Evolutionary conservation across 2,329 filamentous ascomycete genomes (phyloP).

Genomic region (Rutstroemia sp.): DNA sequence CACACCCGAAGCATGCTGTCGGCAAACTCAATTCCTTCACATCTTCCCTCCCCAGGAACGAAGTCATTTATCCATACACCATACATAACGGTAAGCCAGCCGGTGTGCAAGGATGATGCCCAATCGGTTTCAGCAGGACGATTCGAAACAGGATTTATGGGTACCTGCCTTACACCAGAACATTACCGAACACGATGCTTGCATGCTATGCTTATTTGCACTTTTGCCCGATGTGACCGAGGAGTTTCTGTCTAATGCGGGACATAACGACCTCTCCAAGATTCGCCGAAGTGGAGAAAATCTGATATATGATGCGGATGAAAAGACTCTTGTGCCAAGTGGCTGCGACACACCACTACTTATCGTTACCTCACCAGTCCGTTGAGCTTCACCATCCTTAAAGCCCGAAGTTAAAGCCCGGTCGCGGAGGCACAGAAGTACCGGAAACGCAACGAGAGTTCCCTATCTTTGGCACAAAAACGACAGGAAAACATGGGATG

Average conservation of each 20-base stretch:
- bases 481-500: not conserved
- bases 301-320: not conserved
- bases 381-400: not conserved
- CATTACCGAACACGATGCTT: not conserved
- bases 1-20: not conserved
- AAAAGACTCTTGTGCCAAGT: not conserved
- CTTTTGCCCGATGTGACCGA: conserved; percentile 5
- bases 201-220: conserved; percentile 4
- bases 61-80: not conserved
- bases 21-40: not conserved
- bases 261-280: no score
- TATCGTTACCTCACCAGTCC: not conserved
- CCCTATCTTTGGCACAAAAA: not conserved
- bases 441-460: not conserved
- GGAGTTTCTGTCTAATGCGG: not conserved
- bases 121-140: conserved; percentile 2
- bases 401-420: not conserved
- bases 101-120: not conserved
- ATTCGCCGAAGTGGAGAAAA: not conserved
- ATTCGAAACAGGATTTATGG: conserved; percentile 9
- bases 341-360: not conserved
- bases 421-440: not conserved
- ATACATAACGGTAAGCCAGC: not conserved
- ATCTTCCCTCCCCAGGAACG: not conserved
- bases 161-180: conserved; percentile 4